Base-by-base conservation (phyloP, 2,329 filamentous ascomycete species). In the Akanthomyces muscarius region DNA sequence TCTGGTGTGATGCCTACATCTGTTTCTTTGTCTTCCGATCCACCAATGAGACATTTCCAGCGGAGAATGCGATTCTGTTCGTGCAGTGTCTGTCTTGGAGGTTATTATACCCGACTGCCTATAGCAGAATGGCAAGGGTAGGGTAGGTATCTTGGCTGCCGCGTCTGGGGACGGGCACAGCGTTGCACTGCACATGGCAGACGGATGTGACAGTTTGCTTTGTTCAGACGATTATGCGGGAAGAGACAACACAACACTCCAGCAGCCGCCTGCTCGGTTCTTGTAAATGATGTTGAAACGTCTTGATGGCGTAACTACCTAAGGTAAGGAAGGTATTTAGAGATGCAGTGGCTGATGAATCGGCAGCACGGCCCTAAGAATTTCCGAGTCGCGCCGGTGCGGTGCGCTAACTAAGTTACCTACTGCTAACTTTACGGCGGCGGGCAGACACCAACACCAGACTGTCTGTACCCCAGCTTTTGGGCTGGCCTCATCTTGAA, bases 281-380 rank as follows among this genome's bases (percentile, higher is more conserved):
- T 38, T 38, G 33, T 13, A 38, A 41, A 41, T 41, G 38, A 36
- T 21, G 10, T n/a, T 42, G 18, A 23, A n/a, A 51, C 21, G 47
- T 14, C 25, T 45, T 33, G 57, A 44, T 48, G 23, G 33, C n/a
- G 47, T 10, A 51, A 6, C 6, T 30, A 30, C 6, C 28, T 3
- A 30, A 30, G 28, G 28, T 30, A 30, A 21, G 21, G 21, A 21
- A 21, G 21, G 21, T 21, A 21, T 21, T 21, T 21, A 21, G 4
- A 30, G 28, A 30, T 30, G 6, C 33, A 7, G 36, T 36, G 36
- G 55, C 36, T 21, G 4, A 28, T 60, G 48, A 16, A 48, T 56
- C 56, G 62, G 62, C 30, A 13, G 50, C n/a, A 44, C 62, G 62
- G 62, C 56, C 42, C 16, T 64, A 61, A 41, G 51, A 64, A 64